These are phyloP conservation scores for Coprinopsis sp. DNA, from an alignment of 768 basidiomycete genomes.

Conservation along the genomic window DNA sequence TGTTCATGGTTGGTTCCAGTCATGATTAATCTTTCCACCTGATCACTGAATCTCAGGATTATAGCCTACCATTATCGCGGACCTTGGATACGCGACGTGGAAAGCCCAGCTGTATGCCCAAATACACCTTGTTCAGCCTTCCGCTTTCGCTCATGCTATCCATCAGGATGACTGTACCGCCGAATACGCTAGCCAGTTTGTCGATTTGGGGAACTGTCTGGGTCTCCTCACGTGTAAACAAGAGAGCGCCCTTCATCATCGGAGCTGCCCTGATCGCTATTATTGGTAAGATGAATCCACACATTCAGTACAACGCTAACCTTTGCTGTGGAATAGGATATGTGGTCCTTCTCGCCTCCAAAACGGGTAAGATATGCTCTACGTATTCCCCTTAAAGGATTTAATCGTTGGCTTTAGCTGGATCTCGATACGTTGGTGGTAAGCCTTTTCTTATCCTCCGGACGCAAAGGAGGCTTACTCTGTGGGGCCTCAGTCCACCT, in stretches of 20 bases:
- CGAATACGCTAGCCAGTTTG: conserved; percentile 46
- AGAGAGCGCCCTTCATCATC: conserved; percentile 51
- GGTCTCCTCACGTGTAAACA: conserved; percentile 41
- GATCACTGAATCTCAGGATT: neutral
- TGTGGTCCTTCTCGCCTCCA: conserved; percentile 46
- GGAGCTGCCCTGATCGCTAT: conserved; percentile 44
- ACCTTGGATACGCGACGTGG: conserved; percentile 55
- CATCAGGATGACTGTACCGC: conserved; percentile 53
- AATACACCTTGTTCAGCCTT: neutral
- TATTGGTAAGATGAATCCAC: conserved; percentile 33
- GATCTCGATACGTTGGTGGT: conserved; percentile 53
- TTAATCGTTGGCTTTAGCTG: conserved; percentile 27
- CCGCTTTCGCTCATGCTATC: neutral
- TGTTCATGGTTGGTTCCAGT: conserved; percentile 40
- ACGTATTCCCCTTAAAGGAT: neutral
- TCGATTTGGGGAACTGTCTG: conserved; percentile 49
- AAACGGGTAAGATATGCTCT: conserved; percentile 31
- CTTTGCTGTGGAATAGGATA: conserved; percentile 37
- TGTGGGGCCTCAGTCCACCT: too few species aligned
- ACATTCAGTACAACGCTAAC: neutral
- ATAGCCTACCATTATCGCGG: conserved; percentile 56
- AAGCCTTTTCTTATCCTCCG: too few species aligned
- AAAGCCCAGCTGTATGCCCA: conserved; percentile 50
- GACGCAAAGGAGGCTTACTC: too few species aligned
- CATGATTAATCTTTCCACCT: neutral